Conservation (phyloP, 1,139 yeast genomes). For the Kodamaea plutei region DNA sequence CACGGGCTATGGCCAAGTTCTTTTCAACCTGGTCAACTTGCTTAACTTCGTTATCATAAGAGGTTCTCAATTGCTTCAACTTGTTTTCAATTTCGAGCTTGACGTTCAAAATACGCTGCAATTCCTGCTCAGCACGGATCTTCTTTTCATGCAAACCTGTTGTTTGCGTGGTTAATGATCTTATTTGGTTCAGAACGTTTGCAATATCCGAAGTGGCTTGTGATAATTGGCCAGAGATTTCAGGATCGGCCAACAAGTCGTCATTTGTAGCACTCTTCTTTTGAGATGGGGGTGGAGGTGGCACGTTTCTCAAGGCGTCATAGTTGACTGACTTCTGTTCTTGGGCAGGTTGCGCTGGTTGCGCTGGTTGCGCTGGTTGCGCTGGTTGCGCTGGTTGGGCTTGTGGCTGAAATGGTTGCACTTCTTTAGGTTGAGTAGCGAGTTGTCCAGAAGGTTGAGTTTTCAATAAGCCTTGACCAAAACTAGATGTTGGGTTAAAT, state of each 20-base stretch:
- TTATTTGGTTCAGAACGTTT: conserved; percentile 79
- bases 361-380: no score
- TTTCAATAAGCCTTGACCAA: conserved; percentile 57
- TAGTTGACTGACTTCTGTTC: conserved; percentile 32
- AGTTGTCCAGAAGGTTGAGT: no score
- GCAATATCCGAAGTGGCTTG: conserved; percentile 84
- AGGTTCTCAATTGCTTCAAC: conserved; percentile 58
- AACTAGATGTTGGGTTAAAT: conserved; percentile 58
- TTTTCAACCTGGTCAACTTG: conserved; percentile 70
- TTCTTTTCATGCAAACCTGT: conserved; percentile 67
- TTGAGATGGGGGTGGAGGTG: conserved; percentile 31
- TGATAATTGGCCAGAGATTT: conserved; percentile 63
- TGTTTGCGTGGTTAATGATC: conserved; percentile 73
- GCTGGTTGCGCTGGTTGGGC: conserved; percentile 19
- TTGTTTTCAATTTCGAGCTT: conserved; percentile 72
- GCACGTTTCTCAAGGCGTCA: conserved; percentile 46
- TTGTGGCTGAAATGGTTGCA: no score
- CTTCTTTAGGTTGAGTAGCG: conserved; percentile 4
- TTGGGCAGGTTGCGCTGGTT: conserved; percentile 10
- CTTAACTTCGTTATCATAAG: conserved; percentile 75
- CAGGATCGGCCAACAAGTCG: conserved; percentile 57
- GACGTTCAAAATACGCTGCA: conserved; percentile 56
- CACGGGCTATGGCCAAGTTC: conserved; percentile 52
- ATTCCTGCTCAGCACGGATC: conserved; percentile 70
- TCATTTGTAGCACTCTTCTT: conserved; percentile 22